Evolutionary conservation across 1,284 basidiomycete species (phyloP).

Genomic region (Ustilago esculenta): DNA sequence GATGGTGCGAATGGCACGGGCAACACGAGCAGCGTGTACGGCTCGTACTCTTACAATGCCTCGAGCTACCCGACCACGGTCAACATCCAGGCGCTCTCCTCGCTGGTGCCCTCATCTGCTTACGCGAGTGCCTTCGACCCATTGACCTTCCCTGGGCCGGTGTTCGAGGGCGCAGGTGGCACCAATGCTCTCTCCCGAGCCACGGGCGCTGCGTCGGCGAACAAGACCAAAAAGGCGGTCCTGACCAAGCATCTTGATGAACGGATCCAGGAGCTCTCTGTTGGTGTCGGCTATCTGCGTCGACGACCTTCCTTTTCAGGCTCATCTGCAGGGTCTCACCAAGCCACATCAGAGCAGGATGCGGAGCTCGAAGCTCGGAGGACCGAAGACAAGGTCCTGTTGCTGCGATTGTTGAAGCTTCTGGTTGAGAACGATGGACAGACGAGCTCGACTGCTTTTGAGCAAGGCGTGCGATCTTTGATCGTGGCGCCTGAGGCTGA

Average conservation of each 20-base stretch:
- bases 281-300: constrained; percentile 60
- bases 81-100: constrained; percentile 42
- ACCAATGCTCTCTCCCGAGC: constrained; percentile 52
- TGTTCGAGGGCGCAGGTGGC: constrained; percentile 51
- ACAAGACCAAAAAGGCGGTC: constrained; percentile 58
- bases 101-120: constrained; percentile 47
- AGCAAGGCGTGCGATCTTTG: constrained; percentile 37
- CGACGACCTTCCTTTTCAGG: constrained; percentile 43
- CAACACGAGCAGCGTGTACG: constrained; percentile 18
- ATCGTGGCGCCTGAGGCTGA: constrained; percentile 28
- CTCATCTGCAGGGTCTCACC: constrained; percentile 10
- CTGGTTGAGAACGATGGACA: constrained; percentile 63
- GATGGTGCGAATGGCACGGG: constrained; percentile 7
- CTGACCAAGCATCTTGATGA: constrained; percentile 59
- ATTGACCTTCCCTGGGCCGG: constrained; percentile 58
- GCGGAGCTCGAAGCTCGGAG: constrained; percentile 50
- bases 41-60: constrained; percentile 42
- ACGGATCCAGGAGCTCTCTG: constrained; percentile 53
- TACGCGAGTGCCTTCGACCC: constrained; percentile 61
- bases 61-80: constrained; percentile 42
- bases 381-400: constrained; percentile 59
- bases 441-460: constrained; percentile 43
- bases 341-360: constrained; percentile 13
- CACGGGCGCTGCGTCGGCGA: constrained; percentile 33
- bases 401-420: constrained; percentile 56